Evolutionary conservation across 495 filamentous ascomycete genomes (phyloP).

Genomic region (Podospora australis): DNA sequence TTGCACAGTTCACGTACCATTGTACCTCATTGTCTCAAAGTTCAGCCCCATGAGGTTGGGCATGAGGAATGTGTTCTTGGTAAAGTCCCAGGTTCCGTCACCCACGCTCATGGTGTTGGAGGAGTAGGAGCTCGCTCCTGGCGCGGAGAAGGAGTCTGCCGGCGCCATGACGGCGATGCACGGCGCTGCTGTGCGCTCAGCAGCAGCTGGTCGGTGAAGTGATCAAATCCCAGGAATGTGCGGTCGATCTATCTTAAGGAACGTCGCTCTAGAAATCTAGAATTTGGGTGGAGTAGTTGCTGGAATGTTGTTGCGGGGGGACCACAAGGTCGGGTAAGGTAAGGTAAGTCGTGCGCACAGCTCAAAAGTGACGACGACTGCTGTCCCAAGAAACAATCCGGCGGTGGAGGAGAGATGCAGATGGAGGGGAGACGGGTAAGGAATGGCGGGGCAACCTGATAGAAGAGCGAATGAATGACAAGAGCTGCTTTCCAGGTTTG

Average conservation of each 20-base stretch:
- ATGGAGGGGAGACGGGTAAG: too few species aligned
- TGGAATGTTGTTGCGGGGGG: constrained; percentile 1
- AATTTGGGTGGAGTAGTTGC: not conserved
- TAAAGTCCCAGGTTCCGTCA: constrained; percentile 86
- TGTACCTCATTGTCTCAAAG: constrained; percentile 91
- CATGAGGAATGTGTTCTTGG: constrained; percentile 77
- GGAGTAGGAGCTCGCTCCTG: constrained; percentile 75
- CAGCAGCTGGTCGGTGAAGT: not conserved
- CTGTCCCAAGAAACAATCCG: not conserved
- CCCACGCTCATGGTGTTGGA: constrained; percentile 81
- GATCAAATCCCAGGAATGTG: not conserved
- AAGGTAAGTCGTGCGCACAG: too few species aligned
- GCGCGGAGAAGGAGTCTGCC: constrained; percentile 54
- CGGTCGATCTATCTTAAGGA: not conserved
- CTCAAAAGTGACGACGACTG: not conserved
- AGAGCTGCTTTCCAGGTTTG: not conserved
- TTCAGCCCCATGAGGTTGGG: constrained; percentile 83
- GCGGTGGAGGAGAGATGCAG: not conserved
- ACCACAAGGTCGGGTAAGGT: not conserved
- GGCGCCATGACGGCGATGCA: constrained; percentile 43
- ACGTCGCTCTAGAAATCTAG: not conserved
- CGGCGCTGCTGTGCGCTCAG: constrained; percentile 9
- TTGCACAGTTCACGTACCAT: constrained; percentile 54
- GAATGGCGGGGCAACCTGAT: constrained; percentile 11
- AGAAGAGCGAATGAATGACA: not conserved